phyloP scores from a whole-genome alignment of 495 filamentous ascomycete genomes.

The Astrothelium subdiscretum region DNA sequence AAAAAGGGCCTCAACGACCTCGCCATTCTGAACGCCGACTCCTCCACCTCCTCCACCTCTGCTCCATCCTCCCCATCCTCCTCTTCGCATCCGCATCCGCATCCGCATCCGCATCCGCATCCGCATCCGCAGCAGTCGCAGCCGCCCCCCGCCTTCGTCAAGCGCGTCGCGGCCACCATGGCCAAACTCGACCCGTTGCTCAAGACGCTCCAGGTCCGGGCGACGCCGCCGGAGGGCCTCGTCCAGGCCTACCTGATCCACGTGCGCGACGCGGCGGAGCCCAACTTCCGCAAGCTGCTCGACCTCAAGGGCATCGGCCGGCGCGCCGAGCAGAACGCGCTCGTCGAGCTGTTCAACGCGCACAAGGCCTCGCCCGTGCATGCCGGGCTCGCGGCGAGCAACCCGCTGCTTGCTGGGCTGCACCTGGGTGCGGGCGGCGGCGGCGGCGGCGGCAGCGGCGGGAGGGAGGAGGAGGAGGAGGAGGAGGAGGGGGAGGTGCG shows the following conservation, averaged over 20 bases:
- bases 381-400: slow-evolving; percentile 44
- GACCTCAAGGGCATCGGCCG: slow-evolving; percentile 40
- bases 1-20: slow-evolving; percentile 70
- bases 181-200: slow-evolving; percentile 76
- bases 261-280: slow-evolving; percentile 34
- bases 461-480: too few relatives aligned
- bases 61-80: not conserved
- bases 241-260: slow-evolving; percentile 79
- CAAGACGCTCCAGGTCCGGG: slow-evolving; percentile 91
- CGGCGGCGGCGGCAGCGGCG: not conserved
- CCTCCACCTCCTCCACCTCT: slow-evolving; percentile 20
- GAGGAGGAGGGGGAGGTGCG: too few relatives aligned
- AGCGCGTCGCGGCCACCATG: slow-evolving; percentile 78
- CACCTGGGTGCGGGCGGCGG: slow-evolving; percentile 28
- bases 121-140: slow-evolving; percentile 33
- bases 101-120: slow-evolving; percentile 15
- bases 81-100: not conserved
- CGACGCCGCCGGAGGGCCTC: slow-evolving; percentile 81
- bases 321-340: slow-evolving; percentile 65
- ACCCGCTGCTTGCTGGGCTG: slow-evolving; percentile 50
- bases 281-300: slow-evolving; percentile 93
- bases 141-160: slow-evolving; percentile 57
- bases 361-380: slow-evolving; percentile 54
- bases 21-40: slow-evolving; percentile 42
- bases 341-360: slow-evolving; percentile 81